These are phyloP conservation scores for Phytophthora citricola DNA, from an alignment of 352 stramenopile genomes.

Conservation along the genomic window DNA sequence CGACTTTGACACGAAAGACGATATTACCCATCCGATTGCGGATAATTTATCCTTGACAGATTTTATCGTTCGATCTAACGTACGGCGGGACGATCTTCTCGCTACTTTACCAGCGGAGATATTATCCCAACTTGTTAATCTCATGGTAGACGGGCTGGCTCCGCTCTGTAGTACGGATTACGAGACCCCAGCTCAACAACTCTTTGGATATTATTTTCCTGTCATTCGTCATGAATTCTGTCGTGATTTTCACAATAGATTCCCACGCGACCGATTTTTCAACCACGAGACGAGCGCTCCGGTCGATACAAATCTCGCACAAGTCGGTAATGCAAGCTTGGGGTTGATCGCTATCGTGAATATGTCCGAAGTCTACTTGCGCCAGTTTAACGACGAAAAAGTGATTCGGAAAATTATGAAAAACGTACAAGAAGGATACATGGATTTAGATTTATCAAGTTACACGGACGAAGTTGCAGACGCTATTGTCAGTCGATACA, in stretches of 20 bases:
- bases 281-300: conserved; percentile 19
- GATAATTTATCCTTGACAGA: conserved; percentile 13
- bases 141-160: conserved; percentile 44
- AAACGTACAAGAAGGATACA: conserved; percentile 42
- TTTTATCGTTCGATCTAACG: conserved; percentile 30
- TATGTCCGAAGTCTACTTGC: conserved; percentile 34
- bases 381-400: conserved; percentile 37
- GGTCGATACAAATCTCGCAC: conserved; percentile 28
- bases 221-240: conserved; percentile 35
- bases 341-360: conserved; percentile 34
- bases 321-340: conserved; percentile 27
- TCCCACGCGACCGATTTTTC: conserved; percentile 31
- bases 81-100: conserved; percentile 20
- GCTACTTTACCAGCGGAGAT: conserved; percentile 3
- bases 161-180: conserved; percentile 28
- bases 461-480: conserved; percentile 37
- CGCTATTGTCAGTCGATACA: conserved; percentile 35
- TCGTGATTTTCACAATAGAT: conserved; percentile 28
- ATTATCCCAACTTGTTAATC: conserved; percentile 25
- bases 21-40: conserved; percentile 10
- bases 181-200: conserved; percentile 24
- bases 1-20: conserved; percentile 15
- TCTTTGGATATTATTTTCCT: conserved; percentile 36
- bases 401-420: conserved; percentile 52
- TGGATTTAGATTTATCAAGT: conserved; percentile 17